Evolutionary conservation across 768 basidiomycete genomes (phyloP), one percentile per base, ranked within the genome.

Genomic region (Agrocybe praecox): DNA sequence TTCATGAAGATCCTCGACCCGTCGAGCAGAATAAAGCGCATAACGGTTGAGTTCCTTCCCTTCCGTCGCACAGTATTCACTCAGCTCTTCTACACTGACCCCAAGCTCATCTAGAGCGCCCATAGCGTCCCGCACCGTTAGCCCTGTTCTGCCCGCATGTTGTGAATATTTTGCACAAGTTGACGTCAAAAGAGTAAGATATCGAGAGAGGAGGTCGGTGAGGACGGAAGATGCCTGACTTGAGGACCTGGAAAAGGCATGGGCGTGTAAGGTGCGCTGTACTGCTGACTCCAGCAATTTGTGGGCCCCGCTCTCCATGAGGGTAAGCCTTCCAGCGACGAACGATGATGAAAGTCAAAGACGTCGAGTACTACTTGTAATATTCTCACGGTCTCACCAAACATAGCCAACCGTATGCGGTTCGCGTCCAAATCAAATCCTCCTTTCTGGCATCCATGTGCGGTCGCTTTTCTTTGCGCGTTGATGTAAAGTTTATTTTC

Each of bases 91-190:
- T 21, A 90, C 55, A 43, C 77, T 80, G 1, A 90, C 79, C 17
- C 92, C 92, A 15, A 93, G 75, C 52, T 93, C 91, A n/a, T 83
- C 84, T 24, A 94, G 74, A 10, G 88, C 90, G 12, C 76, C 75
- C 2, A 86, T 63, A 6, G 85, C 84, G 70, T 94, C 92, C 52
- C 77, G 74, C 0, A 80, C 72, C 15, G 81, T 81, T 18, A 91
- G 67, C 21, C 72, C 73, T 2, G 79, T 77, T 47, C 92, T 73
- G n/a, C 89, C 91, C 1, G 90, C 81, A 64, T 90, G 89, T 56
- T 88, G 81, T 1, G 91, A 86, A 65, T 89, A 90, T 65, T 83
- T 84, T 19, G 86, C 86, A 65, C 86, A 87, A 7, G 89, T 84
- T 1, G 82, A 75, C 1, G 88, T 74, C 18, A 92, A 76, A 22